These are phyloP conservation scores for Entomortierella chlamydospora DNA, from an alignment of 192 early-diverging fungal species.

Conservation along the genomic window DNA sequence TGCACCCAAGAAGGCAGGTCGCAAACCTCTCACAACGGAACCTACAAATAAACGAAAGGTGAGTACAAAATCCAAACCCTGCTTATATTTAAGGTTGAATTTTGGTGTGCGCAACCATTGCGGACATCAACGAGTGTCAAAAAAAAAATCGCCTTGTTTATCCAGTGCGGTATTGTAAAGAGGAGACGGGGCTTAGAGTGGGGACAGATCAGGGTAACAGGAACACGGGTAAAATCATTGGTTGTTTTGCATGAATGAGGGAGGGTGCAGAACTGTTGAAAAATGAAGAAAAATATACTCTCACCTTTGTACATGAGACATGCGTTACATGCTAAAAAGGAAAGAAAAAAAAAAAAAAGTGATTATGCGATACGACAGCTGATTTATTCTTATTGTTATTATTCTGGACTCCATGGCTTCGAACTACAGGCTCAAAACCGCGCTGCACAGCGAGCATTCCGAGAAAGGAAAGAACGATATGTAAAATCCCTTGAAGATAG, in stretches of 20 bases:
- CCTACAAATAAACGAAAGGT: conserved; percentile 56
- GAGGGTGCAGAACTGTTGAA: no score
- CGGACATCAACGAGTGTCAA: neutral
- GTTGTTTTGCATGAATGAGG: no score
- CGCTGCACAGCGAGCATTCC: conserved; percentile 87
- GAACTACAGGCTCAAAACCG: conserved; percentile 75
- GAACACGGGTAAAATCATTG: no score
- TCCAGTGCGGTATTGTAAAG: neutral
- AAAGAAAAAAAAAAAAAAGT: no score
- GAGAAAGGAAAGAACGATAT: conserved; percentile 88
- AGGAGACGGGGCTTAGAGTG: neutral
- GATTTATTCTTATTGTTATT: no score
- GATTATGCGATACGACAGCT: no score
- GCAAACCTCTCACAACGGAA: conserved; percentile 71
- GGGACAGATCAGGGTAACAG: no score
- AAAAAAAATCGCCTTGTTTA: no score
- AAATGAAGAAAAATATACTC: no score
- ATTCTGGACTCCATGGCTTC: neutral
- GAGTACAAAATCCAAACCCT: neutral
- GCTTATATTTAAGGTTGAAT: neutral
- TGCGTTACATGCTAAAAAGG: no score
- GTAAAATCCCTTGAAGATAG: conserved; percentile 84
- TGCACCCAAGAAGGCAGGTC: conserved; percentile 67
- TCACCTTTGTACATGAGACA: no score
- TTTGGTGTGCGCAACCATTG: no score